These are phyloP conservation scores for Leptographium radiaticola DNA, from an alignment of 2,329 filamentous ascomycete species.

Conservation along the genomic window DNA sequence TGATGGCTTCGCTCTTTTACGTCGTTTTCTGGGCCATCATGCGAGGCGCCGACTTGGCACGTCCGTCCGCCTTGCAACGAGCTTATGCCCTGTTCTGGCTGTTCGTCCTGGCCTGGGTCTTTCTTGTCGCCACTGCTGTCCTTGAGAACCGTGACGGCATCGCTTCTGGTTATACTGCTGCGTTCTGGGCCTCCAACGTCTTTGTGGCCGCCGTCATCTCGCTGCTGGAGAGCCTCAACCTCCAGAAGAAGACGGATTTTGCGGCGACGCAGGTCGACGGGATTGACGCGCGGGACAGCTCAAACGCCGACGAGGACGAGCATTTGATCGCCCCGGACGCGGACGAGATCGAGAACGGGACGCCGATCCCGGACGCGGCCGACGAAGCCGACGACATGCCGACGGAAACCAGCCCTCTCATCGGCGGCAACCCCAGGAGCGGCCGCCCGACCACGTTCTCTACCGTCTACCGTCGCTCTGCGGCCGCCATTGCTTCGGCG, in stretches of 20 bases:
- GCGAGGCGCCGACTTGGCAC: slow-evolving; percentile 61
- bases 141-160: slow-evolving; percentile 63
- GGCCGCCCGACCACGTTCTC: slow-evolving; percentile 36
- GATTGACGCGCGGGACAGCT: slow-evolving; percentile 23
- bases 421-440: slow-evolving; percentile 7
- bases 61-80: slow-evolving; percentile 77
- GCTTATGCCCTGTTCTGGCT: slow-evolving; percentile 76
- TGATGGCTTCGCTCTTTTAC: slow-evolving; percentile 73
- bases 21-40: slow-evolving; percentile 73
- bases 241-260: slow-evolving; percentile 60
- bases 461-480: slow-evolving; percentile 39
- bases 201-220: slow-evolving; percentile 65
- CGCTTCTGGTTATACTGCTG: slow-evolving; percentile 64
- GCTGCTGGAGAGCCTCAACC: slow-evolving; percentile 66
- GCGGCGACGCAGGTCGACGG: slow-evolving; percentile 33
- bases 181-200: slow-evolving; percentile 65
- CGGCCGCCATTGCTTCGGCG: slow-evolving; percentile 18
- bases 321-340: slow-evolving; percentile 26
- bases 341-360: slow-evolving; percentile 16
- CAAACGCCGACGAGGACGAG: slow-evolving; percentile 19
- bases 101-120: slow-evolving; percentile 59
- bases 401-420: slow-evolving; percentile 23
- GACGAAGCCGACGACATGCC: slow-evolving; percentile 14
- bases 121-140: slow-evolving; percentile 60
- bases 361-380: not conserved